These are phyloP conservation scores for Anacardium occidentale DNA, from an alignment of 345 rosid species.

Conservation along the genomic window DNA sequence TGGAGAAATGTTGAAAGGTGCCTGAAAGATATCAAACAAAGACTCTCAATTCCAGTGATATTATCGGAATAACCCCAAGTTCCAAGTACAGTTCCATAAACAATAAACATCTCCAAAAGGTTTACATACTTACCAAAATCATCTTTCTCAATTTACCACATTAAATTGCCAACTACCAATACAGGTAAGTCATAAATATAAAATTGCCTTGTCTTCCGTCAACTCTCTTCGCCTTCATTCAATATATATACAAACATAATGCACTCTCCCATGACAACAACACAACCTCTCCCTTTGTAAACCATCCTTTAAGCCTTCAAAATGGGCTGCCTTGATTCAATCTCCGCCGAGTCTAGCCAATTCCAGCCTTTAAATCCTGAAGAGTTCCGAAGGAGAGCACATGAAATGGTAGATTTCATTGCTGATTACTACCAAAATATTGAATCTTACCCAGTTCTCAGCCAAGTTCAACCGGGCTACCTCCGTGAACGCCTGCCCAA, in stretches of 20 bases:
- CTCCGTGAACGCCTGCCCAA: constrained; percentile 28
- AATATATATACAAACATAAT: neutral
- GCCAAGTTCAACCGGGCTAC: constrained; percentile 39
- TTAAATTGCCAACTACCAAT: no score
- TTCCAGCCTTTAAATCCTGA: constrained; percentile 40
- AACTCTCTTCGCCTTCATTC: neutral
- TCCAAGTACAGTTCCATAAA: no score
- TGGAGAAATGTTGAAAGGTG: no score
- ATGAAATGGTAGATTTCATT: constrained; percentile 50
- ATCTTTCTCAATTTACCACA: no score
- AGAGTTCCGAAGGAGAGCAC: constrained; percentile 37
- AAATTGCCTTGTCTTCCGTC: neutral
- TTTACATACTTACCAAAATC: no score
- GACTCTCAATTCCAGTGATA: no score
- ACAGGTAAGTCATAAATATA: no score
- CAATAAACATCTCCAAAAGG: no score
- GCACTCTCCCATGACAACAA: neutral
- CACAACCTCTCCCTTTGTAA: neutral
- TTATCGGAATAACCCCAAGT: no score
- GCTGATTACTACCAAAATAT: constrained; percentile 44
- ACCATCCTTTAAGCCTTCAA: neutral
- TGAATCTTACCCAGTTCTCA: constrained; percentile 47
- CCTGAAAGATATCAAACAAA: no score
- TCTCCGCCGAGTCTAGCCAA: constrained; percentile 10
- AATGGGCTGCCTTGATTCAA: constrained; percentile 36